Base-by-base conservation (phyloP, 2,329 filamentous ascomycete species). In the Arthrinium puccinioides region DNA sequence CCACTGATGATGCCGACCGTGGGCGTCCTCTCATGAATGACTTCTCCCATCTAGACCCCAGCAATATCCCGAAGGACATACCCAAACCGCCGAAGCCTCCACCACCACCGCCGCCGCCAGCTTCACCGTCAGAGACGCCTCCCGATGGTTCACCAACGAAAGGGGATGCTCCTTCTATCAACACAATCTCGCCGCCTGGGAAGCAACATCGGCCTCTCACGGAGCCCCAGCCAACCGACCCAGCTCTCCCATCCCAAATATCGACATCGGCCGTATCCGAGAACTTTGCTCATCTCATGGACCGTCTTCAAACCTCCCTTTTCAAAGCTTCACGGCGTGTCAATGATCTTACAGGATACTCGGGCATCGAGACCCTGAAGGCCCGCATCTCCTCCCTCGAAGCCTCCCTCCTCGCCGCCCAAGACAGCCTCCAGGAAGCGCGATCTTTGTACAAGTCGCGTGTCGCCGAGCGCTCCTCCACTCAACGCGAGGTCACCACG, bases 301-400 rank as follows among this genome's bases (percentile, higher is more conserved):
- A 98, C 64, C 81, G 86, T 45, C 60, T 96, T 15, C 87, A 97
- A 56, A 77, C 82, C 21, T 88, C 90, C 50, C 74, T 94, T 31
- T 84, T 95, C 46, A 75, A 83, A 36, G 89, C 89, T 4, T 87
- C 87, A 2, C 86, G 92, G 57, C 84, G 85, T 41, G 76, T 98
- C 61, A 98, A 96, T 62, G 87, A 89, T 52, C 77, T 96, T 37
- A 98, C 92, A 3, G 92, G 92, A 47, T 98, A 97, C 67, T 84
- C 85, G 1, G 80, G 84, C 29, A 97, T 98, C 59, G 89, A 96
- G 60, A 69, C 76, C 18, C 76, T 98, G 48, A 94, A 95, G 57
- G 64, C 68, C 9, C 78, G 84, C 41, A 97, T 97, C 60, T 72
- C 79, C 13, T 59, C 64, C 16, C 83, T 82, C 42, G 84, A 86